Evolutionary conservation across 352 stramenopile genomes (phyloP).

Genomic region (Aphanomyces stellatus): DNA sequence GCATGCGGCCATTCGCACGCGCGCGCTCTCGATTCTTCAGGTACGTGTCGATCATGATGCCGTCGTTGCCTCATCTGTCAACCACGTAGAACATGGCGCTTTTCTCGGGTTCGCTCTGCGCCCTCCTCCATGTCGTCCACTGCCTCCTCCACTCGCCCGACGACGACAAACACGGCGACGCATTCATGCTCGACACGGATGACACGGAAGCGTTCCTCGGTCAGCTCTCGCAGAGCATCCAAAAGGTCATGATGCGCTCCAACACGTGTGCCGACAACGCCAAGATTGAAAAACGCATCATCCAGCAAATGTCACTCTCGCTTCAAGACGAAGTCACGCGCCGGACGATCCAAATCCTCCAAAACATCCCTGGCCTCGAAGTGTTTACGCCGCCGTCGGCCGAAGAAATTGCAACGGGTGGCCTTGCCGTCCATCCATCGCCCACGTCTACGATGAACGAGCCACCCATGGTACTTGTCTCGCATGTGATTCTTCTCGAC

Average conservation of each 20-base stretch:
- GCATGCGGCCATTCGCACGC: slow-evolving; percentile 39
- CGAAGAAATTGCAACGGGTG: too few species aligned
- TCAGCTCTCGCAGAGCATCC: slow-evolving; percentile 37
- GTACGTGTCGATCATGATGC: neutral
- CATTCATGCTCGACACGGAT: slow-evolving; percentile 34
- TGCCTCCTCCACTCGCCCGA: slow-evolving; percentile 34
- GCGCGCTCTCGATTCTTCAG: slow-evolving; percentile 50
- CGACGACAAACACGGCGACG: slow-evolving; percentile 32
- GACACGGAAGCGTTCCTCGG: slow-evolving; percentile 31
- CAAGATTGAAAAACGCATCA: slow-evolving; percentile 37
- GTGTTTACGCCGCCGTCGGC: slow-evolving; percentile 1
- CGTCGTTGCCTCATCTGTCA: neutral
- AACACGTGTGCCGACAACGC: slow-evolving; percentile 34
- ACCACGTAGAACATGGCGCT: slow-evolving; percentile 35
- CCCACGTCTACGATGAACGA: too few species aligned
- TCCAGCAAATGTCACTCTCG: slow-evolving; percentile 41
- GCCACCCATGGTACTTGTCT: too few species aligned
- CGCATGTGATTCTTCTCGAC: neutral
- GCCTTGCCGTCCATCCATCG: too few species aligned
- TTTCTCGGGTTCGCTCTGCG: slow-evolving; percentile 70
- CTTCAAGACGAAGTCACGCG: slow-evolving; percentile 27
- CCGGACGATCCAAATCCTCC: slow-evolving; percentile 18
- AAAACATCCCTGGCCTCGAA: slow-evolving; percentile 20
- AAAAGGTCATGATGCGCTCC: slow-evolving; percentile 42
- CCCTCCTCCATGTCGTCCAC: slow-evolving; percentile 56